Evolutionary conservation across 768 basidiomycete species (phyloP).

Genomic region (Leccinum subtestaceum): DNA sequence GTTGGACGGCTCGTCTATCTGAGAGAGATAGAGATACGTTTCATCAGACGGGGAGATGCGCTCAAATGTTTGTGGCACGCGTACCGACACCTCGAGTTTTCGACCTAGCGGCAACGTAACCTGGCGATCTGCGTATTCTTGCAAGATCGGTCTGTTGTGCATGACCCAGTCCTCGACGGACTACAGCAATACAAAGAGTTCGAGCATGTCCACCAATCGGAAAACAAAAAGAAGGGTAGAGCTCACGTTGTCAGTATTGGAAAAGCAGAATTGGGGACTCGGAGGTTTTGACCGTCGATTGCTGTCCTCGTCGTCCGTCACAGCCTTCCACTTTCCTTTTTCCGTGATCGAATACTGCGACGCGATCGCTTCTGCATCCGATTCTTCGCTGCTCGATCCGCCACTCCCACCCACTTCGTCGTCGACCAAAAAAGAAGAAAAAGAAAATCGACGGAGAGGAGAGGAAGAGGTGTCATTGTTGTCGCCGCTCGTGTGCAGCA

Average conservation of each 20-base stretch:
- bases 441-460: not conserved
- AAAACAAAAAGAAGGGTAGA: not conserved
- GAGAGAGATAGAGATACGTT: not conserved
- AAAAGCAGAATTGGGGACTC: conserved; percentile 3
- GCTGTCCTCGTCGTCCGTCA: not conserved
- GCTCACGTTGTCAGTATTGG: conserved; percentile 5
- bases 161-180: conserved; percentile 19
- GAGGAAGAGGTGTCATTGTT: conserved; percentile 1
- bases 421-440: not conserved
- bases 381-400: not conserved
- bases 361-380: not conserved
- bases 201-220: not conserved
- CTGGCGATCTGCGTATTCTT: conserved; percentile 30
- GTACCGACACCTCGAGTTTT: conserved; percentile 26
- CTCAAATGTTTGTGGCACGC: not conserved
- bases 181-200: conserved; percentile 6
- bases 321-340: conserved; percentile 18
- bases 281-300: not conserved
- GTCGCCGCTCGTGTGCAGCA: conserved; percentile 12
- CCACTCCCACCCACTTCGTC: not conserved
- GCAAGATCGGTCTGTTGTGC: conserved; percentile 23
- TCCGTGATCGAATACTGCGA: not conserved
- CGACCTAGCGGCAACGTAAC: conserved; percentile 22
- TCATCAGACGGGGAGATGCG: conserved; percentile 2
- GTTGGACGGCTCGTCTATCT: conserved; percentile 26